phyloP scores from a whole-genome alignment of 2,329 filamentous ascomycete species.

The Colletotrichum tanaceti region DNA sequence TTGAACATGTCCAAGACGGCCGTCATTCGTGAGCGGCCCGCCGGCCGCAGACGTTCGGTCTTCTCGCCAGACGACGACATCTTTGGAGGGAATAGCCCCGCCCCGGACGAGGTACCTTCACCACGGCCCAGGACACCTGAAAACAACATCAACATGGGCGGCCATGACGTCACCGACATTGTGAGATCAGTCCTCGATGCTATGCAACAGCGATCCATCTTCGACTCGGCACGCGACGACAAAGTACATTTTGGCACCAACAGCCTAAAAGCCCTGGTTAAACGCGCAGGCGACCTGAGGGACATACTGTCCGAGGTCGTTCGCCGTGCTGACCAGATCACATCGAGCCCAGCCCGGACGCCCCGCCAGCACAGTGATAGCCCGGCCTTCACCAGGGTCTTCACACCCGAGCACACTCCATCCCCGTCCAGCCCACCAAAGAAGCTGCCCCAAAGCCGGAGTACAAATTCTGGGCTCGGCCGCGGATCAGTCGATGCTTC shows the following conservation, averaged over 20 bases:
- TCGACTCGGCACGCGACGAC: constrained; percentile 58
- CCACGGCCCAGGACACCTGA: constrained; percentile 57
- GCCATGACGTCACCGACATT: constrained; percentile 59
- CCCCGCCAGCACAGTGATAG: constrained; percentile 64
- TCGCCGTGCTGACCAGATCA: constrained; percentile 68
- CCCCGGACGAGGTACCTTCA: constrained; percentile 52
- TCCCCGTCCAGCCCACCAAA: constrained; percentile 65
- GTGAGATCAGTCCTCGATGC: constrained; percentile 73
- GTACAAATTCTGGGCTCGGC: constrained; percentile 64
- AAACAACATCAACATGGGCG: constrained; percentile 48
- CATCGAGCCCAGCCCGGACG: constrained; percentile 65
- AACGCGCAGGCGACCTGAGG: constrained; percentile 69
- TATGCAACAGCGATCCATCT: constrained; percentile 66
- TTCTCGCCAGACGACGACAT: constrained; percentile 76
- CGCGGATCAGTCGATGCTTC: constrained; percentile 64
- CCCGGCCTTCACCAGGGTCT: constrained; percentile 75
- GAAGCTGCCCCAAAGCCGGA: constrained; percentile 63
- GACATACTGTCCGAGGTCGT: constrained; percentile 70
- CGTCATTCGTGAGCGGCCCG: constrained; percentile 65
- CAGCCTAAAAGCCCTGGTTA: constrained; percentile 74
- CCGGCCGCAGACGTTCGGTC: constrained; percentile 68
- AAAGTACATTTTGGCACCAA: constrained; percentile 77
- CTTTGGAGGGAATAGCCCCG: constrained; percentile 66
- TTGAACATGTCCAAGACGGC: constrained; percentile 61
- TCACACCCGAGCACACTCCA: constrained; percentile 64